phyloP scores from a whole-genome alignment of 202 grass and related monocot genomes.

The Cymbopogon flexuosus region DNA sequence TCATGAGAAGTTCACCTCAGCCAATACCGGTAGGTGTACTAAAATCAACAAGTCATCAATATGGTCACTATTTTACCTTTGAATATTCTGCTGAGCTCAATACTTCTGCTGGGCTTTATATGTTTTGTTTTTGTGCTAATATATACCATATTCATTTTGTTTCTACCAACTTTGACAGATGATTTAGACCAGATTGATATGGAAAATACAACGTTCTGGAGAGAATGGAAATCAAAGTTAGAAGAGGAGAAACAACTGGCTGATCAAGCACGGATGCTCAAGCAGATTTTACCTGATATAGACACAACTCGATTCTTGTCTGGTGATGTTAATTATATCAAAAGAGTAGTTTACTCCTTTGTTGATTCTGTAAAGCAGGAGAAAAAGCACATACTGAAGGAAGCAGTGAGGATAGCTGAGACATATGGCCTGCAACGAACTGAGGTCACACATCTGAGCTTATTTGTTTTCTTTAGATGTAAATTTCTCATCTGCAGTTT shows the following conservation, averaged over 20 bases:
- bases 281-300: slow-evolving; percentile 71
- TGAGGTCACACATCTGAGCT: slow-evolving; percentile 46
- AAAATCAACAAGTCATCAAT: slow-evolving; percentile 14
- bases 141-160: slow-evolving; percentile 22
- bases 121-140: slow-evolving; percentile 27
- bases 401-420: slow-evolving; percentile 79
- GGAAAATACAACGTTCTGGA: slow-evolving; percentile 74
- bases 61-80: neutral
- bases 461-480: slow-evolving; percentile 26
- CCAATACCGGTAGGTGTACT: slow-evolving; percentile 58
- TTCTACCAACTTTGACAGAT: slow-evolving; percentile 51
- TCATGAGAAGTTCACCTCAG: slow-evolving; percentile 69
- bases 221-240: slow-evolving; percentile 84
- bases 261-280: slow-evolving; percentile 71
- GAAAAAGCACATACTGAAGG: slow-evolving; percentile 80
- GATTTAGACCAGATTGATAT: slow-evolving; percentile 66
- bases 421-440: slow-evolving; percentile 69
- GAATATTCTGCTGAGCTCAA: slow-evolving; percentile 8
- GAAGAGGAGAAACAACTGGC: slow-evolving; percentile 86
- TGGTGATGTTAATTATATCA: slow-evolving; percentile 70
- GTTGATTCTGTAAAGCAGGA: slow-evolving; percentile 68
- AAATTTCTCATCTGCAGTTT: neutral
- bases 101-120: neutral
- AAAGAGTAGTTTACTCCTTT: slow-evolving; percentile 61
- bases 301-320: slow-evolving; percentile 72